Percentiles rank a stretch among this genome's conserved stretches.
Conservation (phyloP, 805 yeast species). For the Barnettozyma salicaria region DNA sequence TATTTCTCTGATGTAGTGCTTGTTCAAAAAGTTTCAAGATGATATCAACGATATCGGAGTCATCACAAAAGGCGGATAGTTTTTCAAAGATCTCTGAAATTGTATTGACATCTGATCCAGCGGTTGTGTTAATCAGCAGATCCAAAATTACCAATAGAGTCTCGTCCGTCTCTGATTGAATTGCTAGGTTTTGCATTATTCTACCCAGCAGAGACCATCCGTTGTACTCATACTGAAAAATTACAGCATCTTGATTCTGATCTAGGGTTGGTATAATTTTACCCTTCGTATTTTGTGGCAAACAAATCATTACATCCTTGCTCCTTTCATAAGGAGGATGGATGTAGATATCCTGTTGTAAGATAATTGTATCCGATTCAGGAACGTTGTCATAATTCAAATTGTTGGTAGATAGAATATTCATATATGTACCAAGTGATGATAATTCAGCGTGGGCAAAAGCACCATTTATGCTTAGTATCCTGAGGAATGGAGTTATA, state of each 20-base stretch:
- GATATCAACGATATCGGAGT: slow-evolving; percentile 56
- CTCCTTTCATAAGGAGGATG: slow-evolving; percentile 53
- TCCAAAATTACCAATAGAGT: slow-evolving; percentile 44
- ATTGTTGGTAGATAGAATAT: slow-evolving; percentile 34
- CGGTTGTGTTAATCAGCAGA: slow-evolving; percentile 43
- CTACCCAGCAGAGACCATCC: slow-evolving; percentile 90
- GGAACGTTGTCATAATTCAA: slow-evolving; percentile 39
- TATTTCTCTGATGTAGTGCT: slow-evolving; percentile 50
- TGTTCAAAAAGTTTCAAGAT: slow-evolving; percentile 64
- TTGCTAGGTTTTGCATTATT: slow-evolving; percentile 52
- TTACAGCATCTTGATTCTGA: slow-evolving; percentile 37
- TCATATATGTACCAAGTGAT: slow-evolving; percentile 57
- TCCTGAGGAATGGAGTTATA: slow-evolving; percentile 51
- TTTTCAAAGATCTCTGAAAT: slow-evolving; percentile 35
- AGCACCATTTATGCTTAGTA: slow-evolving; percentile 57
- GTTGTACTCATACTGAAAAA: slow-evolving; percentile 67
- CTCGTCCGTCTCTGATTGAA: slow-evolving; percentile 32
- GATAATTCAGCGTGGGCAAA: slow-evolving; percentile 61
- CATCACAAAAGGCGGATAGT: slow-evolving; percentile 40
- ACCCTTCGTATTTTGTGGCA: slow-evolving; percentile 61
- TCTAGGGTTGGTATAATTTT: slow-evolving; percentile 52
- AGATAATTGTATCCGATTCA: slow-evolving; percentile 45
- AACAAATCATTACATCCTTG: slow-evolving; percentile 35
- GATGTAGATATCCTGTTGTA: slow-evolving; percentile 43
- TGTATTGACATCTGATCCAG: slow-evolving; percentile 33